A percentile compares a stretch with the other conserved stretches of the same genome.
Conservation (phyloP, 257 asterid genomes). For the Orobanche coerulescens region DNA sequence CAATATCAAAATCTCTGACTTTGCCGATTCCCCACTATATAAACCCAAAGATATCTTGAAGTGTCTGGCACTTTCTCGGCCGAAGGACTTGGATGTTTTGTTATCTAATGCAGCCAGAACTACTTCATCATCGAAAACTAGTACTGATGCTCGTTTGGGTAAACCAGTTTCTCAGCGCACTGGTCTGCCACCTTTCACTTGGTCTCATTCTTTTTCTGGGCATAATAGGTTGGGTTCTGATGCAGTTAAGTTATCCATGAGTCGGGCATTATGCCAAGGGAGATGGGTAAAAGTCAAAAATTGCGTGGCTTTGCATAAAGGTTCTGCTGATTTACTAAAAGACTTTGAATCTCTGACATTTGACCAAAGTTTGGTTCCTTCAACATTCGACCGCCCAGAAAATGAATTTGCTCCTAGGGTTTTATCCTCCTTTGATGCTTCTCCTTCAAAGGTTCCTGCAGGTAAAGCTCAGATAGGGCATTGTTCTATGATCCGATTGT, state of each 20-base stretch:
- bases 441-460: constrained; percentile 41
- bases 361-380: constrained; percentile 67
- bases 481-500: constrained; percentile 1
- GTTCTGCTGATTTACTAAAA: constrained; percentile 37
- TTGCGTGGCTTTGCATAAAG: constrained; percentile 32
- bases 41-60: constrained; percentile 52
- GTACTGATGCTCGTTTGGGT: constrained; percentile 54
- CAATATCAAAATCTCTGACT: constrained; percentile 28
- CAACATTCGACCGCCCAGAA: constrained; percentile 26
- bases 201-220: constrained; percentile 74
- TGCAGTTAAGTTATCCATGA: constrained; percentile 51
- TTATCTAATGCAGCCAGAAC: constrained; percentile 65
- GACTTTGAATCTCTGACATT: constrained; percentile 58
- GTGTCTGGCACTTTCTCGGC: constrained; percentile 70
- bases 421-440: constrained; percentile 33
- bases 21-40: constrained; percentile 33
- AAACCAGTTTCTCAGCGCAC: constrained; percentile 45
- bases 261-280: constrained; percentile 63
- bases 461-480: constrained; percentile 40
- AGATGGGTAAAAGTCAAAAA: constrained; percentile 71
- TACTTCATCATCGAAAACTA: constrained; percentile 44
- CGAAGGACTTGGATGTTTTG: constrained; percentile 69
- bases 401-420: constrained; percentile 28
- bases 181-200: constrained; percentile 89
- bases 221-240: constrained; percentile 60